phyloP scores from a whole-genome alignment of 2,329 filamentous ascomycete species.

The Cytospora piceae region DNA sequence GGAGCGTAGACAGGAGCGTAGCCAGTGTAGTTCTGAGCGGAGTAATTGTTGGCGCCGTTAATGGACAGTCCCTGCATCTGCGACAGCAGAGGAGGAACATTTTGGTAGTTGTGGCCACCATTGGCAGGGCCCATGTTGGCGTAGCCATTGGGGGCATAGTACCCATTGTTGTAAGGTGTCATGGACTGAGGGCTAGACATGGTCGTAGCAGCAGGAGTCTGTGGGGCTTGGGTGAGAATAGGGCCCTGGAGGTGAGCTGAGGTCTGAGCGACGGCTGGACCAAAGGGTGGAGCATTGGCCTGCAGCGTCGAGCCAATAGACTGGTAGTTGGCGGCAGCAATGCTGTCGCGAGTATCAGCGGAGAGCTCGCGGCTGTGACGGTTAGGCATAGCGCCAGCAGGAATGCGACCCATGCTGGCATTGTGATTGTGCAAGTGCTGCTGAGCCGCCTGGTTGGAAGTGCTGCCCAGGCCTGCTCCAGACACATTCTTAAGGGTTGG shows the following conservation, averaged over 20 bases:
- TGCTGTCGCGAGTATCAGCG: constrained; percentile 44
- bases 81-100: constrained; percentile 66
- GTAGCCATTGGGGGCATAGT: constrained; percentile 39
- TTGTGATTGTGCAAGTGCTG: constrained; percentile 77
- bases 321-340: constrained; percentile 52
- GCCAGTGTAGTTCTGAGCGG: constrained; percentile 60
- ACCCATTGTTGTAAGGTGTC: constrained; percentile 35
- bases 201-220: constrained; percentile 34
- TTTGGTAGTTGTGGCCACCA: constrained; percentile 36
- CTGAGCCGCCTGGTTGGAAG: constrained; percentile 64
- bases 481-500: constrained; percentile 78
- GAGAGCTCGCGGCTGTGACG: constrained; percentile 77
- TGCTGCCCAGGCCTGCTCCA: constrained; percentile 50
- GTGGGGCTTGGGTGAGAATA: constrained; percentile 14
- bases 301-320: constrained; percentile 76
- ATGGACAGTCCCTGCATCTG: constrained; percentile 70
- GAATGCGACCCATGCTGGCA: constrained; percentile 79
- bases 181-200: constrained; percentile 38
- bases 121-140: constrained; percentile 31
- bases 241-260: constrained; percentile 24
- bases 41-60: constrained; percentile 55
- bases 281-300: constrained; percentile 78
- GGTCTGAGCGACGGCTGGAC: constrained; percentile 57
- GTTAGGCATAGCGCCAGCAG: constrained; percentile 64
- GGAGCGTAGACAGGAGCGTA: constrained; percentile 58